These are phyloP conservation scores for Setaria viridis DNA, from an alignment of 202 grass and related monocot genomes.

Conservation along the genomic window DNA sequence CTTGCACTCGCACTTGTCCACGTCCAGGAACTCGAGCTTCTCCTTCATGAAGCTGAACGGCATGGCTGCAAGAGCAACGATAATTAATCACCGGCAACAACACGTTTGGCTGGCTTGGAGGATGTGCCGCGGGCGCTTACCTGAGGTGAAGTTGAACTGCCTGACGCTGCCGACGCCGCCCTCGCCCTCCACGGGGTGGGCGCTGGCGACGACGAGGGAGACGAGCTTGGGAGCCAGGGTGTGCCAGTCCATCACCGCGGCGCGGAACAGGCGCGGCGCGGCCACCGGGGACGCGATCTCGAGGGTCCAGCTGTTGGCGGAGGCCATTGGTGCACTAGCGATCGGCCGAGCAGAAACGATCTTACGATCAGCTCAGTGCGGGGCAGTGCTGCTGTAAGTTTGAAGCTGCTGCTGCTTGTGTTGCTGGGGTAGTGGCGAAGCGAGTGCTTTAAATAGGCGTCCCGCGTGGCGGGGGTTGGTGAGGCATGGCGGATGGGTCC, in stretches of 20 bases:
- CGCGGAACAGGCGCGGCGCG: conserved; percentile 68
- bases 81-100: no score
- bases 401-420: background rate
- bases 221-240: conserved; percentile 62
- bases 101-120: background rate
- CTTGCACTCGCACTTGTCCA: conserved; percentile 67
- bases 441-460: background rate
- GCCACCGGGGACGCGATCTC: conserved; percentile 59
- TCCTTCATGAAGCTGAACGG: conserved; percentile 66
- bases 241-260: conserved; percentile 78
- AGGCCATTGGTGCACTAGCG: conserved; percentile 44
- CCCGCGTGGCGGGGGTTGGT: background rate
- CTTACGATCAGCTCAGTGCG: background rate
- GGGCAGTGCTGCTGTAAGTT: background rate
- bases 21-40: conserved; percentile 68
- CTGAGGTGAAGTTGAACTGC: conserved; percentile 70
- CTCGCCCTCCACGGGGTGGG: conserved; percentile 39
- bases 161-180: conserved; percentile 54
- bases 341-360: background rate
- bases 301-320: conserved; percentile 53
- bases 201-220: conserved; percentile 52
- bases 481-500: background rate
- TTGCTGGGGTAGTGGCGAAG: background rate
- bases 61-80: conserved; percentile 38
- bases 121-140: background rate